phyloP scores from a whole-genome alignment of 2,329 filamentous ascomycete species.

The Podosphaera leucotricha region DNA sequence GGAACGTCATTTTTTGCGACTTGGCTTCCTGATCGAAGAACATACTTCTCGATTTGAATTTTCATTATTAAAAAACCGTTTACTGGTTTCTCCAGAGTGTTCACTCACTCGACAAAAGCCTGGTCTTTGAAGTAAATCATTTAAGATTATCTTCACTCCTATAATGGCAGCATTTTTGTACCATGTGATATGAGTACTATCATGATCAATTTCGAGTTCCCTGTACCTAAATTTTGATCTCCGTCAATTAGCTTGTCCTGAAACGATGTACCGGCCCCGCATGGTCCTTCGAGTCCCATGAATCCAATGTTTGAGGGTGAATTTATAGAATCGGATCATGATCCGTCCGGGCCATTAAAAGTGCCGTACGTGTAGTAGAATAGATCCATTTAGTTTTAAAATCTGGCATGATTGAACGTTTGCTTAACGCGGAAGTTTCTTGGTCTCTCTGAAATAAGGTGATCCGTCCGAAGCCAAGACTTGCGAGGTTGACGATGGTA shows the following conservation, averaged over 20 bases:
- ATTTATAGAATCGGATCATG: background rate
- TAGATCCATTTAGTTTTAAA: background rate
- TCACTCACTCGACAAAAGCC: too few species aligned
- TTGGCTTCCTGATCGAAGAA: background rate
- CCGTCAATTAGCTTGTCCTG: background rate
- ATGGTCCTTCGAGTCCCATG: background rate
- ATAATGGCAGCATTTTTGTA: background rate
- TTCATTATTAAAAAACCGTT: too few species aligned
- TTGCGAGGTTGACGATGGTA: background rate
- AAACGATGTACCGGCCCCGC: background rate
- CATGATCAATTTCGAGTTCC: background rate
- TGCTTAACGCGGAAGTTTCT: background rate
- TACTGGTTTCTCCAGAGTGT: too few species aligned
- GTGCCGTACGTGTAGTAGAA: background rate
- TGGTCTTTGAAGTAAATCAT: too few species aligned
- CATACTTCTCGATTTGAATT: too few species aligned
- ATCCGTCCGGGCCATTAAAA: background rate
- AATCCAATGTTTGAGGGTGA: background rate
- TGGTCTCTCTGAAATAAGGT: background rate
- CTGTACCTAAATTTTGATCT: background rate
- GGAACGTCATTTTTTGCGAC: background rate
- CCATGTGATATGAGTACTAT: background rate
- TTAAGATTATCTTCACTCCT: too few species aligned
- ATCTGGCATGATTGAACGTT: background rate
- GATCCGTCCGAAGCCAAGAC: background rate